Conservation (phyloP, 1,139 yeast species). For the Candida tropicalis region DNA sequence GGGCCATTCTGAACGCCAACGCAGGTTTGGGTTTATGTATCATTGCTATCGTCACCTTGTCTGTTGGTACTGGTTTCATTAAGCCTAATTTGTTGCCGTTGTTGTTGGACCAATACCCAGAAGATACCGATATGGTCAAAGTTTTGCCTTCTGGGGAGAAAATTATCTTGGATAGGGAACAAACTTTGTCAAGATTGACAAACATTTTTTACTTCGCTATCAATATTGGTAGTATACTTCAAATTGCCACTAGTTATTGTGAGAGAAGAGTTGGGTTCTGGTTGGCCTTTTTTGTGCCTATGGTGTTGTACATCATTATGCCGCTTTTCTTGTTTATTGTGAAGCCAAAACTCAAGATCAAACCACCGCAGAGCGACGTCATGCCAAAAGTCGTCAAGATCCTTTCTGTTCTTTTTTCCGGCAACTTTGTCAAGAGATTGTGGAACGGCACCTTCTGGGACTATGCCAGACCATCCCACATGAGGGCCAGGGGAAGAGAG, state of each 20-base stretch:
- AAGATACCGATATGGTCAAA: slow-evolving; percentile 59
- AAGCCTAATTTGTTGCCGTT: slow-evolving; percentile 56
- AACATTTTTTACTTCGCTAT: slow-evolving; percentile 79
- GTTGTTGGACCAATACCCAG: slow-evolving; percentile 53
- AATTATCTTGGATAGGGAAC: slow-evolving; percentile 70
- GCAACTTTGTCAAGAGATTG: slow-evolving; percentile 24
- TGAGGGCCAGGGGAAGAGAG: slow-evolving; percentile 45
- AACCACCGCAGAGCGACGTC: slow-evolving; percentile 51
- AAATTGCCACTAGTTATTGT: slow-evolving; percentile 75
- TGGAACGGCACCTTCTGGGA: slow-evolving; percentile 50
- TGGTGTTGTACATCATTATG: slow-evolving; percentile 49
- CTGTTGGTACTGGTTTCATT: slow-evolving; percentile 51
- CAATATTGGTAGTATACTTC: slow-evolving; percentile 36
- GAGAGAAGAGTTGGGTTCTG: slow-evolving; percentile 75
- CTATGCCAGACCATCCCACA: slow-evolving; percentile 54
- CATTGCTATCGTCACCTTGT: slow-evolving; percentile 38
- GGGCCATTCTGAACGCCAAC: slow-evolving; percentile 34
- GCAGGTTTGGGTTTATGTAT: slow-evolving; percentile 36
- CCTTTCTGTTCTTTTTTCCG: slow-evolving; percentile 38
- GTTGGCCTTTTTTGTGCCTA: slow-evolving; percentile 70
- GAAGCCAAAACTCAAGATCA: slow-evolving; percentile 38
- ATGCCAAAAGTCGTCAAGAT: slow-evolving; percentile 32
- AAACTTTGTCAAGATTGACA: slow-evolving; percentile 74
- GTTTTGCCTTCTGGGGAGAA: slow-evolving; percentile 62
- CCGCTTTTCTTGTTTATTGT: slow-evolving; percentile 48